Base-by-base conservation (phyloP, 164 flowering plant genomes). In the Liriodendron chinense region DNA sequence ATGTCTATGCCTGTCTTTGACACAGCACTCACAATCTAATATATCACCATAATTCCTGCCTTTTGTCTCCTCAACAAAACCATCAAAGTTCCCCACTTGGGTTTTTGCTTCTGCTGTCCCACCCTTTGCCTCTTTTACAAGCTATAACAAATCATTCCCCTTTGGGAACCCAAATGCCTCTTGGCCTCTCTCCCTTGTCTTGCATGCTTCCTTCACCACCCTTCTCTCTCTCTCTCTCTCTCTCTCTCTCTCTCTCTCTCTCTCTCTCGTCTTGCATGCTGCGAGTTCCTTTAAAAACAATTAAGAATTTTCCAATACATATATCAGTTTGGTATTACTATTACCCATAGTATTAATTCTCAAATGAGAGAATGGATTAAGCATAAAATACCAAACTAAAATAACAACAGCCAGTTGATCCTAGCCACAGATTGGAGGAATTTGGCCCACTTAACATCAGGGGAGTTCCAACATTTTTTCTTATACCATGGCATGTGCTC, bases 61-160 rank as follows among this genome's bases (percentile, higher is more conserved):
- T 76, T 83, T 74, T 88, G 92, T 89, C 89, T 83, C 93, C 90
- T 84, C 86, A 87, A 82, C 97, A 92, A 89, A 87, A 86, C 87
- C 88, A 86, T 90, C 71, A 82, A 88, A 92, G 81, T 89, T 88
- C 76, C 73, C 92, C 85, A 92, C 70, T 26, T 65, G 71, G 65
- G 73, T 49, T 71, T 61, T 57, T 72, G 67, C 57, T 80, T 34
- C 43, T 34, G 43, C 43, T 34, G 43, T 34, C 43, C 7, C 43
- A 34, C 43, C 43, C 43, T 34, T 34, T 34, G 81, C 80, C 84
- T 72, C 75, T 78, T 56, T 80, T 82, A 82, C 79, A 80, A 77
- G 79, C 86, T 67, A 22, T 47, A 28, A 67, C 61, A 72, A 72
- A 69, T 67, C 73, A 68, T 49, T 65, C 76, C 25, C 75, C 74